These are phyloP conservation scores for Tardiomyces blankii DNA, from an alignment of 1,139 yeast species.

Conservation along the genomic window DNA sequence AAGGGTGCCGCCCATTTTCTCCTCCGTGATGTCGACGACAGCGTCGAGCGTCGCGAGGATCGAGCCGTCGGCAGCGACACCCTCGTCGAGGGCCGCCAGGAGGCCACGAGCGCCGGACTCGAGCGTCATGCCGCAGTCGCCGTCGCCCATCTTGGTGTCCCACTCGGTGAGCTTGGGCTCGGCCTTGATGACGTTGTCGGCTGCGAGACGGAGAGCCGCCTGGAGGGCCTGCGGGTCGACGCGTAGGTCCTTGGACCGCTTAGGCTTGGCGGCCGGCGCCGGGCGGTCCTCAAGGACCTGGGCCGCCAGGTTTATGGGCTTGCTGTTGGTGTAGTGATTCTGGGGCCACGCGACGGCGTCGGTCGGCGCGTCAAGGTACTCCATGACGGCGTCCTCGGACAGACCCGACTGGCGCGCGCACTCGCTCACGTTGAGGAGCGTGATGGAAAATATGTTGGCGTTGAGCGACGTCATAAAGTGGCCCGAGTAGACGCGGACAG, in stretches of 20 bases:
- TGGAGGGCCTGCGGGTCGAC: slow-evolving; percentile 27
- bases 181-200: slow-evolving; percentile 36
- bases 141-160: slow-evolving; percentile 90
- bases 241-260: slow-evolving; percentile 16
- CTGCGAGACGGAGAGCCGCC: slow-evolving; percentile 35
- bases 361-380: slow-evolving; percentile 55
- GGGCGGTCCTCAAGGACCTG: slow-evolving; percentile 1
- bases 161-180: slow-evolving; percentile 79
- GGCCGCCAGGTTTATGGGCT: slow-evolving; percentile 7
- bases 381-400: slow-evolving; percentile 27
- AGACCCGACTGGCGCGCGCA: slow-evolving; percentile 14
- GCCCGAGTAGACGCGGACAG: slow-evolving; percentile 58
- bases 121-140: slow-evolving; percentile 91
- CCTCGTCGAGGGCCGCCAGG: slow-evolving; percentile 31
- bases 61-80: slow-evolving; percentile 15
- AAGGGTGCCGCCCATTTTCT: slow-evolving; percentile 93
- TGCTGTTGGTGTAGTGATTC: slow-evolving; percentile 7
- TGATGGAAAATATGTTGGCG: slow-evolving; percentile 81
- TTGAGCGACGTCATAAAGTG: slow-evolving; percentile 77
- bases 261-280: not conserved
- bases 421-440: slow-evolving; percentile 55
- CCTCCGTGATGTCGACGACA: slow-evolving; percentile 70
- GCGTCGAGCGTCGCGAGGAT: slow-evolving; percentile 40
- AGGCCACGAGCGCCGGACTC: slow-evolving; percentile 74
- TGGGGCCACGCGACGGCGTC: slow-evolving; percentile 74